These are phyloP conservation scores for Quercus robur DNA, from an alignment of 306 rosid genomes.

Conservation along the genomic window DNA sequence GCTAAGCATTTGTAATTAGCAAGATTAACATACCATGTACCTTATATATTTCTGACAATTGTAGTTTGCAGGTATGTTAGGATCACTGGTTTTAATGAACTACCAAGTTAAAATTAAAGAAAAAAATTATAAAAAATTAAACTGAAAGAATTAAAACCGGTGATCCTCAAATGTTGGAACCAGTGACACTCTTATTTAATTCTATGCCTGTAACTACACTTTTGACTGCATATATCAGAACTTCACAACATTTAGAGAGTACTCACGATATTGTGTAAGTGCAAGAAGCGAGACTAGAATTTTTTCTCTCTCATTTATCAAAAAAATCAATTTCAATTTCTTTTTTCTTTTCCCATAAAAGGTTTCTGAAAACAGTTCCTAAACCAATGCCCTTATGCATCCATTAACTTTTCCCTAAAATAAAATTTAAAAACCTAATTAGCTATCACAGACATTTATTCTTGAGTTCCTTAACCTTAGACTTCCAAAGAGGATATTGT, in stretches of 20 bases:
- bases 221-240: neutral
- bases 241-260: neutral
- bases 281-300: neutral
- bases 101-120: no score
- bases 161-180: neutral
- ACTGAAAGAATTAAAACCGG: no score
- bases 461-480: no score
- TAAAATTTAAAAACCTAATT: no score
- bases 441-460: no score
- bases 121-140: no score
- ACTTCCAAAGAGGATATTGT: no score
- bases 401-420: no score
- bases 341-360: no score
- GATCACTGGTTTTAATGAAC: neutral
- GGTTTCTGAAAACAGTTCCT: no score
- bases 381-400: no score
- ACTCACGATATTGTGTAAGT: neutral
- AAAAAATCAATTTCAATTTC: no score
- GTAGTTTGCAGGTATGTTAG: neutral
- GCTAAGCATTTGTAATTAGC: neutral
- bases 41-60: neutral
- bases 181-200: neutral
- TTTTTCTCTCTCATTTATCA: neutral
- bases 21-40: neutral
- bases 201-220: neutral